phyloP scores from a whole-genome alignment of 179 eudicot genomes.

The Vitellaria paradoxa region DNA sequence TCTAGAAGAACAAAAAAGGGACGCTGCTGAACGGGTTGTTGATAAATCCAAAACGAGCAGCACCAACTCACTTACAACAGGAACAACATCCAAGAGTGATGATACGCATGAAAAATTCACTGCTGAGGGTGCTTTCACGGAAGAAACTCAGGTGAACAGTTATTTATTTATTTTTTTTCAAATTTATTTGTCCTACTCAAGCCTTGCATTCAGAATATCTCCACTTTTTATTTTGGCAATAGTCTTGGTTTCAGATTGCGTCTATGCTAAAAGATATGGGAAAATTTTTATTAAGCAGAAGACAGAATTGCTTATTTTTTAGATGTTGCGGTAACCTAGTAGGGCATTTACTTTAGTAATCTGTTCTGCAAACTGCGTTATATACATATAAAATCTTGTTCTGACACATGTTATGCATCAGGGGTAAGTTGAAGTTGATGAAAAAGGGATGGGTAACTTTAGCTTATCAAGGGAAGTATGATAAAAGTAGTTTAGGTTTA shows the following conservation, averaged over 20 bases:
- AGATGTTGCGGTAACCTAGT: neutral
- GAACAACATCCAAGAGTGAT: slow-evolving; percentile 23
- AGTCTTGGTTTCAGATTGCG: neutral
- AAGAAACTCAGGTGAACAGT: slow-evolving; percentile 33
- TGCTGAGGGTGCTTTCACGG: slow-evolving; percentile 40
- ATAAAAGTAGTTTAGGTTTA: neutral
- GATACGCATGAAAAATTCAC: slow-evolving; percentile 27
- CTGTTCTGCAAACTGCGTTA: neutral
- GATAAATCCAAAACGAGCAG: slow-evolving; percentile 34
- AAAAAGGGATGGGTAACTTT: too few species aligned
- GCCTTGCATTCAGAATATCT: neutral
- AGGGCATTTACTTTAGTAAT: neutral
- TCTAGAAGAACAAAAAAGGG: slow-evolving; percentile 47
- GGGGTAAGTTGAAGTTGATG: too few species aligned
- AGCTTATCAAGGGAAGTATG: too few species aligned
- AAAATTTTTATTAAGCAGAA: neutral
- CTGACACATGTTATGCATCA: too few species aligned
- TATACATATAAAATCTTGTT: neutral
- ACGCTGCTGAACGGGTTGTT: slow-evolving; percentile 32
- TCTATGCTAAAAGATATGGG: neutral
- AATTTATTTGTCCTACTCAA: neutral
- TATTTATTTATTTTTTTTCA: neutral
- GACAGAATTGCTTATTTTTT: neutral
- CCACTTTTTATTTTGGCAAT: neutral
- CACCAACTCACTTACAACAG: slow-evolving; percentile 15